phyloP scores from a whole-genome alignment of 1,139 yeast genomes.

The Geotrichum klebahnii region DNA sequence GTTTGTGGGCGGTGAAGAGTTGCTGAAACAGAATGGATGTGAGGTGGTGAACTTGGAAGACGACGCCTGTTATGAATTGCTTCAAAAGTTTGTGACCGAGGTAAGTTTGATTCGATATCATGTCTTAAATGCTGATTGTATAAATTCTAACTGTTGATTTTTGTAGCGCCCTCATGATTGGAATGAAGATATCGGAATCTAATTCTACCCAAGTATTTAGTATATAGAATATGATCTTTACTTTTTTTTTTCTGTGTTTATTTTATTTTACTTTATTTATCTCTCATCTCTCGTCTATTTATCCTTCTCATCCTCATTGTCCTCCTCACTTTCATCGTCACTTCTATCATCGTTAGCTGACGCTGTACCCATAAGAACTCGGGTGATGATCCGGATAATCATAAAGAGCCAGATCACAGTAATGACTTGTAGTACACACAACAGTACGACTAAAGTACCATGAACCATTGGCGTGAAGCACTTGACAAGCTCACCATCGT shows the following conservation, averaged over 20 bases:
- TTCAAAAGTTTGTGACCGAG: slow-evolving; percentile 71
- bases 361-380: slow-evolving; percentile 60
- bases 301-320: neutral
- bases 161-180: slow-evolving; percentile 67
- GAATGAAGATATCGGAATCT: slow-evolving; percentile 82
- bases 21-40: slow-evolving; percentile 60
- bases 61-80: slow-evolving; percentile 63
- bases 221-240: neutral
- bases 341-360: slow-evolving; percentile 82
- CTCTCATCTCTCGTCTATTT: neutral
- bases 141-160: neutral
- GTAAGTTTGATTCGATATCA: neutral
- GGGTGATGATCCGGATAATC: slow-evolving; percentile 64
- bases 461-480: slow-evolving; percentile 61
- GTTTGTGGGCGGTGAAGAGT: slow-evolving; percentile 73
- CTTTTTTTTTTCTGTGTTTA: neutral
- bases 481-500: slow-evolving; percentile 36
- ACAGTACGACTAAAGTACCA: slow-evolving; percentile 51
- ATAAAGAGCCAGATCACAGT: slow-evolving; percentile 71
- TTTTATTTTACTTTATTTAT: neutral
- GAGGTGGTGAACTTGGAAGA: slow-evolving; percentile 68
- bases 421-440: slow-evolving; percentile 64
- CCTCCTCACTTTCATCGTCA: slow-evolving; percentile 56
- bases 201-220: neutral
- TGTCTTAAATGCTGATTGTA: neutral